Percentiles rank a stretch among this genome's conserved stretches.
phyloP scores from a whole-genome alignment of 2,329 filamentous ascomycete genomes.

The Aureobasidium sp. region DNA sequence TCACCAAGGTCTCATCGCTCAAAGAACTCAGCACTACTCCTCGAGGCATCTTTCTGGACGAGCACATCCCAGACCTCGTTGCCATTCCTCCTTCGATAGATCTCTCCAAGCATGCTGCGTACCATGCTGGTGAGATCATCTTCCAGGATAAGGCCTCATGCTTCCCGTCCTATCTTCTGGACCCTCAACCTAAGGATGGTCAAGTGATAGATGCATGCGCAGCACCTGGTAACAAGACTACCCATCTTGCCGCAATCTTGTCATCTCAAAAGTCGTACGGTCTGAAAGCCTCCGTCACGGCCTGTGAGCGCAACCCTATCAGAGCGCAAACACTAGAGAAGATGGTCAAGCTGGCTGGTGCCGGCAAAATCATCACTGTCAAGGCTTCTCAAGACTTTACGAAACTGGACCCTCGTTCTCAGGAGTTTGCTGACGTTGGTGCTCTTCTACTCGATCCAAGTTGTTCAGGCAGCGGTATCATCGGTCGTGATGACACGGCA shows the following conservation, averaged over 20 bases:
- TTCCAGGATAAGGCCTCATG: slow-evolving; percentile 96
- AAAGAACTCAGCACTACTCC: slow-evolving; percentile 40
- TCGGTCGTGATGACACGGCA: slow-evolving; percentile 64
- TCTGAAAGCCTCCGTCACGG: slow-evolving; percentile 49
- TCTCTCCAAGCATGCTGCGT: slow-evolving; percentile 64
- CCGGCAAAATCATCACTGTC: slow-evolving; percentile 57
- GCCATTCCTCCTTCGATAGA: slow-evolving; percentile 67
- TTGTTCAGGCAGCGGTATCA: slow-evolving; percentile 91
- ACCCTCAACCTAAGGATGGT: slow-evolving; percentile 58
- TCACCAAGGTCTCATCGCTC: slow-evolving; percentile 49
- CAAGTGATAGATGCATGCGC: slow-evolving; percentile 89
- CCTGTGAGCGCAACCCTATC: slow-evolving; percentile 67
- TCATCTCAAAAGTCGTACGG: slow-evolving; percentile 25
- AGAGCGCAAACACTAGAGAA: slow-evolving; percentile 70
- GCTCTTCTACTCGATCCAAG: slow-evolving; percentile 84
- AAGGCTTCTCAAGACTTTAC: slow-evolving; percentile 75
- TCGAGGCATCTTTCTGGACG: slow-evolving; percentile 62
- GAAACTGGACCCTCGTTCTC: slow-evolving; percentile 56
- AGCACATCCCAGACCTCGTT: slow-evolving; percentile 73
- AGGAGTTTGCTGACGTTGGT: slow-evolving; percentile 60
- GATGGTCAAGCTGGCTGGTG: slow-evolving; percentile 75
- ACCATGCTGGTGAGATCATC: slow-evolving; percentile 69
- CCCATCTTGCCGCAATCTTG: slow-evolving; percentile 75
- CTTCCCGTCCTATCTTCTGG: slow-evolving; percentile 82
- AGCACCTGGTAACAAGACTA: slow-evolving; percentile 95